Base-by-base conservation (phyloP, 257 asterid species). In the Schizonepeta tenuifolia region DNA sequence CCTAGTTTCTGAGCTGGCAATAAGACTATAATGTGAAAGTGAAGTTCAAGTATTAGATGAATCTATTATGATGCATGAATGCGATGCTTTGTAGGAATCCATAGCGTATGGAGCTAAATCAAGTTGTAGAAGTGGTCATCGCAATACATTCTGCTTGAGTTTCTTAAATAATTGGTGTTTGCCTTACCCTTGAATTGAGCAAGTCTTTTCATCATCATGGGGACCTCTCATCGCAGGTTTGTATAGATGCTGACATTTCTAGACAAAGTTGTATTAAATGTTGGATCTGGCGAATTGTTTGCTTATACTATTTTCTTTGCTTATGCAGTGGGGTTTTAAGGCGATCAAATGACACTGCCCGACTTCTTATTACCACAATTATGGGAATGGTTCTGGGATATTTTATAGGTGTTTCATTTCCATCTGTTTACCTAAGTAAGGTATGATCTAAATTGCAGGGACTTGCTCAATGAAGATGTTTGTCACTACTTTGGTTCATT, bases 331-430 rank as follows among this genome's bases (percentile, higher is more conserved):
- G 93, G 87, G 88, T 82, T 83, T 70, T 72, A 74, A 91, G 82
- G 83, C 89, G 78, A 80, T 81, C 97, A 40, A 89, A 87, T 78
- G 97, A 86, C 65, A 74, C 97, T 69, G 88, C 89, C 35, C 85
- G 95, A 69, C 93, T 94, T 56, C 46, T 94, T 35, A 71, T 89
- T 50, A 89, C 97, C 59, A 85, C 97, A 77, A 74, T 94, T 73
- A 82, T 85, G 84, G 98, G 98, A 69, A 87, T 91, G 85, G 88
- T 94, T 71, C 79, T 94, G 81, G 98, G 98, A 79, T 94, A 94
- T 79, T 83, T 94, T 64, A 71, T 94, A 31, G 98, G 98, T 69
- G 87, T 88, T 60, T 91, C 97, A 6, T 94, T 89, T 87, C 98
- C 97, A 58, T 86, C 87, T 60, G 89, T 89, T 84, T 83, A 93